Evolutionary conservation across 2,329 filamentous ascomycete genomes (phyloP), one percentile per base, ranked within the genome.

Genomic region (Fonsecaea multimorphosa): DNA sequence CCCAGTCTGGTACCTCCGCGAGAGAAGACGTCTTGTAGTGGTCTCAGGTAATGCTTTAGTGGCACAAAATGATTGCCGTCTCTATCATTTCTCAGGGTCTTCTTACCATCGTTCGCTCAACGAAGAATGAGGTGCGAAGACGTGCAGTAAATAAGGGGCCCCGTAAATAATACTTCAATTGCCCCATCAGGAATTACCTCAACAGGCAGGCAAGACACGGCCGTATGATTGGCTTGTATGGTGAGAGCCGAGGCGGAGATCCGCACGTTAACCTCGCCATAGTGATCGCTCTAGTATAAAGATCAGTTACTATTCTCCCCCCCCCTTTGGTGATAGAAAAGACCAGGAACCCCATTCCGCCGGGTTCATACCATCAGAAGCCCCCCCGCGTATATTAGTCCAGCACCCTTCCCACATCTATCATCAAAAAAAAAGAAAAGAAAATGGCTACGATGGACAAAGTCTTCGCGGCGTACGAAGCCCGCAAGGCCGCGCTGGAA

Each of bases 401-500:
- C n/a, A n/a, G n/a, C n/a, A n/a, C n/a, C n/a, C n/a, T n/a, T 31
- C 29, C 29, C 29, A 4, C 12, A 52, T 14, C 2, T 5, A 14
- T n/a, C 24, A 22, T 36, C 51, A 38, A 29, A n/a, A n/a, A n/a
- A n/a, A n/a, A n/a, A n/a, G n/a, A n/a, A n/a, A n/a, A n/a, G n/a
- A n/a, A n/a, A 14, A 82, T 82, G 80, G 66, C 80, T 4, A 77
- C 80, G 58, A 83, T 83, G 81, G 65, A 80, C 11, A 74, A 78
- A 56, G 70, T 82, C 29, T 80, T 83, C 67, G 65, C 75, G 3
- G 79, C 63, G 61, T 81, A 83, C 66, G 46, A 71, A 5, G 67
- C 70, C 7, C 76, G 79, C 12, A 68, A 74, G 51, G 62, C 67
- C 12, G 66, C 68, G 57, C 75, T 82, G 0, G 68, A 75, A 38